Base-by-base conservation (phyloP, 192 early-diverging fungal genomes). In the Rhizophagus prolifer region DNA sequence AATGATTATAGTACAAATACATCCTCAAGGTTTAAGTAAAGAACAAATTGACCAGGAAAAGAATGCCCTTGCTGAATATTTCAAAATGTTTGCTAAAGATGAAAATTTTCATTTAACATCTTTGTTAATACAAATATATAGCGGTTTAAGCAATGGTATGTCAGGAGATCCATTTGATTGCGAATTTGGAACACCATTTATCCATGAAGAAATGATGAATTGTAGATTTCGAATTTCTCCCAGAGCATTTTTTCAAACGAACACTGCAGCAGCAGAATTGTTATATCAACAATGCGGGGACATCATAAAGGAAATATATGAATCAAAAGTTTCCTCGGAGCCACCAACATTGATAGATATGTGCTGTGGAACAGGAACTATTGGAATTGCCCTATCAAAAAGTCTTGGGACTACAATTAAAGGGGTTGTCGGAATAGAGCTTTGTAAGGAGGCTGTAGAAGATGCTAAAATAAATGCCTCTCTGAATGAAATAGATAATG, bases 321-420 rank as follows among this genome's bases (percentile, higher is more conserved):
- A 78, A 47, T 28, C 73, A 9, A 72, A 30, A 9, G 80, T 81
- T 44, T 44, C 12, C 10, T 44, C 41, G 44, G 78, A 78, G 12
- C 75, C 88, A 8, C 82, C 90, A 23, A 76, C 90, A 14, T 80
- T 94, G 28, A 36, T 74, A 23, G 92, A 95, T 80, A 79, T 95
- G 26, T 95, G 94, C 80, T 95, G 94, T 84, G 94, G 94, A 14
- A 95, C 92, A 21, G 94, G 94, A 31, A 95, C 94, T 14, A 95
- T 95, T 74, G 94, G 94, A 28, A 85, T 95, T 58, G 87, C 88
- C 12, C 88, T 95, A 88, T 90, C 92, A 5, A 79, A 82, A 60
- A 78, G 79, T 3, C n/a, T 68, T 9, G 66, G 66, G 25, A 75
- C 66, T 25, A 46, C 58, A 41, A 86, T 92, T n/a, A 88, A 92